These are phyloP conservation scores for Boletus pseudopeckii DNA, from an alignment of 768 basidiomycete genomes.

Conservation along the genomic window DNA sequence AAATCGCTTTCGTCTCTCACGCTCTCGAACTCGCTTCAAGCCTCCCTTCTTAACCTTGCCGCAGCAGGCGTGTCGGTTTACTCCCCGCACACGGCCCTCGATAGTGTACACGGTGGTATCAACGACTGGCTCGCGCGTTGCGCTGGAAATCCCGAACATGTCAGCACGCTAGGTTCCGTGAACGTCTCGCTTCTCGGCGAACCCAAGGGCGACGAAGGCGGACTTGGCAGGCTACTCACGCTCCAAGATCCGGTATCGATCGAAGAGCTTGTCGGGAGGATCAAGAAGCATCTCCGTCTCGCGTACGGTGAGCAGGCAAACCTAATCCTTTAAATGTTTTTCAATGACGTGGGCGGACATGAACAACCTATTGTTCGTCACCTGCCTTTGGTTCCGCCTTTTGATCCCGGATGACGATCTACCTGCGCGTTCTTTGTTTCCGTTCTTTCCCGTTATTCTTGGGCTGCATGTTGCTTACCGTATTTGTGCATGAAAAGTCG, in stretches of 20 bases:
- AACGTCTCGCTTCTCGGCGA: slow-evolving; percentile 35
- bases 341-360: slow-evolving; percentile 9
- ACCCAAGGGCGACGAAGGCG: slow-evolving; percentile 49
- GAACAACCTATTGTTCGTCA: background rate
- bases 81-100: slow-evolving; percentile 85
- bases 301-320: slow-evolving; percentile 46
- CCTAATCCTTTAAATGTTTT: slow-evolving; percentile 6
- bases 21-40: slow-evolving; percentile 72
- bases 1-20: slow-evolving; percentile 71
- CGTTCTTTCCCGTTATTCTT: slow-evolving; percentile 13
- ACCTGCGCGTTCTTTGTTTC: slow-evolving; percentile 11
- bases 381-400: background rate
- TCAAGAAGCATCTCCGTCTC: slow-evolving; percentile 67
- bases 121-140: slow-evolving; percentile 85
- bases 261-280: slow-evolving; percentile 55
- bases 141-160: slow-evolving; percentile 36
- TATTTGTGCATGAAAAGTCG: slow-evolving; percentile 42
- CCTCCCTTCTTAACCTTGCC: slow-evolving; percentile 74
- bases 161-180: slow-evolving; percentile 26
- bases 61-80: slow-evolving; percentile 84
- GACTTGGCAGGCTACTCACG: slow-evolving; percentile 66
- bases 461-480: slow-evolving; percentile 6
- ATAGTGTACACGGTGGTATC: slow-evolving; percentile 78
- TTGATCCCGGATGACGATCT: slow-evolving; percentile 20
- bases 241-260: slow-evolving; percentile 57